These are phyloP conservation scores for Karstenula rhodostoma DNA, from an alignment of 2,329 filamentous ascomycete species.

Conservation along the genomic window DNA sequence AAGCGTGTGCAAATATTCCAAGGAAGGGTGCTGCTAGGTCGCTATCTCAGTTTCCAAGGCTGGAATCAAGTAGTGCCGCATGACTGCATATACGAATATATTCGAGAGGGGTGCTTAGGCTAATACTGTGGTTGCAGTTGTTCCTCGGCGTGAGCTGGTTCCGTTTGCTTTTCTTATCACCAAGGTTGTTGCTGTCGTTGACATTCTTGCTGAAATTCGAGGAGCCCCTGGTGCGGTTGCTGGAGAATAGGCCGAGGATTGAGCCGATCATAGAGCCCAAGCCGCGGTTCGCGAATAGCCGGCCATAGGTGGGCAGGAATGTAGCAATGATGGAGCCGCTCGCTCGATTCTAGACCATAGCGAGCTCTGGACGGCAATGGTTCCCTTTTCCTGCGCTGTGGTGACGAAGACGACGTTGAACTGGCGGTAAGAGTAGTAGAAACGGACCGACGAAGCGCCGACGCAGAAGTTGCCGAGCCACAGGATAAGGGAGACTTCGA, in stretches of 20 bases:
- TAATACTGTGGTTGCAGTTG: constrained; percentile 1
- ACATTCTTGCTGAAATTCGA: constrained; percentile 2
- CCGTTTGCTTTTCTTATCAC: constrained; percentile 1
- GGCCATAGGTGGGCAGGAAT: constrained; percentile 8
- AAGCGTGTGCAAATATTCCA: too few relatives aligned
- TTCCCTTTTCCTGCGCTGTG: not conserved
- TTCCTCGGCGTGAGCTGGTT: constrained; percentile 1
- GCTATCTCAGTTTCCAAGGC: too few relatives aligned
- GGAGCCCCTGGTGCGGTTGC: not conserved
- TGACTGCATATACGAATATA: not conserved
- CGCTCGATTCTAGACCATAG: not conserved
- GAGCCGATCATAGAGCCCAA: not conserved
- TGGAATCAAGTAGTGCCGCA: not conserved
- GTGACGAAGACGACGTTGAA: not conserved
- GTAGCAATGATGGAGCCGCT: constrained; percentile 4
- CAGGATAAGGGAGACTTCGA: too few relatives aligned
- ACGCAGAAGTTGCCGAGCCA: too few relatives aligned
- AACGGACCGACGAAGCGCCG: too few relatives aligned
- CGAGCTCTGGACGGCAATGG: too few relatives aligned
- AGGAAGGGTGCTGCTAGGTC: too few relatives aligned
- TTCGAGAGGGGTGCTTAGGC: not conserved
- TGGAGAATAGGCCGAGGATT: not conserved
- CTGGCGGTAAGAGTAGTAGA: too few relatives aligned
- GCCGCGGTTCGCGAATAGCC: not conserved
- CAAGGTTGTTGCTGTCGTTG: not conserved